Conservation (phyloP, 768 basidiomycete genomes). For the Phaffia australis region DNA sequence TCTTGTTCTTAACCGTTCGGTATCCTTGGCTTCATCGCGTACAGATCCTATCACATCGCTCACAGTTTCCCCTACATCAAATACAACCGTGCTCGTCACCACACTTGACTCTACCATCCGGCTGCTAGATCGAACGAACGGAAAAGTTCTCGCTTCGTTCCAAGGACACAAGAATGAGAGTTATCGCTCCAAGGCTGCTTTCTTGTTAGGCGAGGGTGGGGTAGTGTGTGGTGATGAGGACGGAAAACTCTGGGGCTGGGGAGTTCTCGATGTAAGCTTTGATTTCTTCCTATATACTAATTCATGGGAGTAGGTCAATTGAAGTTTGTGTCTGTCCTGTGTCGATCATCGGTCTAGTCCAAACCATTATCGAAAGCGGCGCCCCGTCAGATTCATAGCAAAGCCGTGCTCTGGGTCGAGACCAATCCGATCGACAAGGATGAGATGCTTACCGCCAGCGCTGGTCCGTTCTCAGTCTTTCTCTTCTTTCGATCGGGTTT, state of each 20-base stretch:
- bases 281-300: conserved; percentile 16
- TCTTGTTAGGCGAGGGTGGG: conserved; percentile 68
- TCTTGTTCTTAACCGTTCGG: neutral
- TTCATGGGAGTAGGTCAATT: conserved; percentile 3
- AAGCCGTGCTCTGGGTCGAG: conserved; percentile 83
- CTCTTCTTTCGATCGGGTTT: neutral
- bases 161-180: conserved; percentile 60
- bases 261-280: conserved; percentile 65
- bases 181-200: conserved; percentile 70
- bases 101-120: conserved; percentile 76
- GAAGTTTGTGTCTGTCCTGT: neutral
- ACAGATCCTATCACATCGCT: conserved; percentile 79
- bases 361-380: conserved; percentile 44
- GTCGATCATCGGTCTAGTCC: neutral
- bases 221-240: conserved; percentile 84
- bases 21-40: neutral
- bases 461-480: conserved; percentile 35
- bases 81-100: conserved; percentile 63
- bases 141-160: conserved; percentile 66
- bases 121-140: conserved; percentile 70
- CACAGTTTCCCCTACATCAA: conserved; percentile 48
- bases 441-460: conserved; percentile 79
- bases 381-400: conserved; percentile 58
- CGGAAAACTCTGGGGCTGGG: conserved; percentile 84
- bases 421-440: conserved; percentile 69